A percentile compares a stretch with the other conserved stretches of the same genome.
Evolutionary conservation across 2,329 filamentous ascomycete genomes (phyloP).

Genomic region (Sarocladiaceae sp.): DNA sequence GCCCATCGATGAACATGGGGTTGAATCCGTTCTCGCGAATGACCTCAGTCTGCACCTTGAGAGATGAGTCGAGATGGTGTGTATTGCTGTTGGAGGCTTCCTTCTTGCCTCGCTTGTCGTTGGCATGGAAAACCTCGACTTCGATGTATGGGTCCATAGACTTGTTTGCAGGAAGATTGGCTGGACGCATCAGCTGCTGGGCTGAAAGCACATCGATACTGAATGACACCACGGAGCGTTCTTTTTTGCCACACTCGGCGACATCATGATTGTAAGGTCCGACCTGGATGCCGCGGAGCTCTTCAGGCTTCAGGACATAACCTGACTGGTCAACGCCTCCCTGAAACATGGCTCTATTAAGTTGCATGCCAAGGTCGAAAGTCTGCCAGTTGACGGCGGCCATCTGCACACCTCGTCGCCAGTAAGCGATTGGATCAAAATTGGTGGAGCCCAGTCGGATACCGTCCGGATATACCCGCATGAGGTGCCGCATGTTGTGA

Average conservation of each 20-base stretch:
- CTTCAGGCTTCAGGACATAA: constrained; percentile 89
- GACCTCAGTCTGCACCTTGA: constrained; percentile 75
- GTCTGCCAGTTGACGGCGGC: constrained; percentile 98
- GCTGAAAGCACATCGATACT: constrained; percentile 87
- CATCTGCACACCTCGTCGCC: constrained; percentile 97
- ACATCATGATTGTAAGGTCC: constrained; percentile 45
- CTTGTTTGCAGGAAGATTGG: constrained; percentile 64
- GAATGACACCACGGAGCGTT: constrained; percentile 80
- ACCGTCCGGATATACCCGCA: constrained; percentile 88
- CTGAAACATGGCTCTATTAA: constrained; percentile 97
- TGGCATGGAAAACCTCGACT: constrained; percentile 89
- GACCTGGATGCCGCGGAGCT: constrained; percentile 69
- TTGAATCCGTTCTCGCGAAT: constrained; percentile 90
- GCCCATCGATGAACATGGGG: constrained; percentile 71
- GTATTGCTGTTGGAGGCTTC: constrained; percentile 55
- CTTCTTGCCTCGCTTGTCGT: constrained; percentile 87
- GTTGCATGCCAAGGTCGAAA: constrained; percentile 89
- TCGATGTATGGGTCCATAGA: constrained; percentile 91
- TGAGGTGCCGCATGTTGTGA: constrained; percentile 88
- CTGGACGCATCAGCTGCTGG: constrained; percentile 85
- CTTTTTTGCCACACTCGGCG: constrained; percentile 57
- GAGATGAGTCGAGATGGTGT: constrained; percentile 51
- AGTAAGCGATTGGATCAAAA: constrained; percentile 90
- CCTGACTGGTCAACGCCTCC: constrained; percentile 81
- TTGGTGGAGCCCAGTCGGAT: constrained; percentile 84